Evolutionary conservation across 208 protist genomes (phyloP), one percentile per base, ranked within the genome.

Genomic region (Strigomonas oncopelti): DNA sequence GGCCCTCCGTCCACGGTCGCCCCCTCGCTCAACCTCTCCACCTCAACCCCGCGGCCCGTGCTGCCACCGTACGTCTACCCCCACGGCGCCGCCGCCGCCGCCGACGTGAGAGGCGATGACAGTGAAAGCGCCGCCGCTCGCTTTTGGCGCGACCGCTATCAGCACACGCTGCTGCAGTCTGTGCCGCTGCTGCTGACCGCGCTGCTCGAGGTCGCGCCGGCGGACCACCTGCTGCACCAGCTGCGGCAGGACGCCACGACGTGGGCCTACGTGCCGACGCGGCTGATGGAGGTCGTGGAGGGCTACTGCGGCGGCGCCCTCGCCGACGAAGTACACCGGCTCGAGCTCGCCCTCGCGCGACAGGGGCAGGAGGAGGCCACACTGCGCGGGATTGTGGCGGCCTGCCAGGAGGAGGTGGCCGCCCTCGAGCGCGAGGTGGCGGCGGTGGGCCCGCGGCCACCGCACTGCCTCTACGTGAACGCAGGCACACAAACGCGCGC

Each of bases 191-290:
- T 94, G 61, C 67, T 90, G 25, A 70, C 71, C 52, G 77, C 85
- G 0, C 75, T 92, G 32, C 59, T 67, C n/a, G 56, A 63, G 4
- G 84, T 90, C 54, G 65, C 92, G 2, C 89, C 89, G 11, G 67
- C 67, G 18, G 89, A 94, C 55, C 84, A 92, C 66, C 77, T 94
- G 13, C 87, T 92, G 45, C 61, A 77, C 51, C 89, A 94, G 78
- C 83, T 94, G 34, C 22, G 92, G 48, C 70, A 71, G 7, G 89
- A 94, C 70, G 61, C 75, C 0, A 71, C 75, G 20, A 94, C 89
- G 22, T 59, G 74, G 74, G 78, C 84, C 68, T 94, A 88, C 77
- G 81, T 75, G 69, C 77, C 80, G 45, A 80, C 92, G 58, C 83
- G 89, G 8, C 67, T 94, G 18, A 76, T 72, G 0, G 89, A 94